Percentiles rank a stretch among this genome's conserved stretches.
Evolutionary conservation across 768 basidiomycete species (phyloP).

Genomic region (Auriscalpium orientale): DNA sequence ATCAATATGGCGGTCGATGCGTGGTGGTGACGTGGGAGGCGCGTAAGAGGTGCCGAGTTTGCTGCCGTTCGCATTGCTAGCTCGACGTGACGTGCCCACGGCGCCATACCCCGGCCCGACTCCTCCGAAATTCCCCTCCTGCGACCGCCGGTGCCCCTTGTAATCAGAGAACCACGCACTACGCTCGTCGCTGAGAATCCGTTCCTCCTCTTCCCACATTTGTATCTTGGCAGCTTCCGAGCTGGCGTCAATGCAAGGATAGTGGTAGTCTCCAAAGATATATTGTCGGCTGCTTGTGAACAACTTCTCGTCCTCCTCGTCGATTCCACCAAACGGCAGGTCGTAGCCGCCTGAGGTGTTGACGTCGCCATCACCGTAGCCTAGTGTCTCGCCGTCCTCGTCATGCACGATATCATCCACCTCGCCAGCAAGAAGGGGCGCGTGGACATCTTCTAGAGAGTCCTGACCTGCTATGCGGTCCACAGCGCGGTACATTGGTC

Average conservation of each 20-base stretch:
- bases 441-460: slow-evolving; percentile 53
- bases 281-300: slow-evolving; percentile 72
- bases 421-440: slow-evolving; percentile 65
- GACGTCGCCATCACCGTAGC: slow-evolving; percentile 25
- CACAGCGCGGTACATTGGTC: slow-evolving; percentile 33
- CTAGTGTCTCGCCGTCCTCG: slow-evolving; percentile 30
- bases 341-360: slow-evolving; percentile 52
- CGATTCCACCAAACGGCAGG: slow-evolving; percentile 61
- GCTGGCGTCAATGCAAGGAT: slow-evolving; percentile 85
- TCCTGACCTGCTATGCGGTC: slow-evolving; percentile 36
- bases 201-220: slow-evolving; percentile 84
- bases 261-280: slow-evolving; percentile 86
- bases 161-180: slow-evolving; percentile 64
- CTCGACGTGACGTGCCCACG: slow-evolving; percentile 21
- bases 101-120: slow-evolving; percentile 47
- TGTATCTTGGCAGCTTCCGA: slow-evolving; percentile 55
- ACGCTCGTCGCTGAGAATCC: slow-evolving; percentile 68
- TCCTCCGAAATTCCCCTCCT: slow-evolving; percentile 18
- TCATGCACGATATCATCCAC: slow-evolving; percentile 58
- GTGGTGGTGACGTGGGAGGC: slow-evolving; percentile 9
- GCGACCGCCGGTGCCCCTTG: slow-evolving; percentile 36
- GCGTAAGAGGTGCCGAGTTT: not conserved
- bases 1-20: slow-evolving; percentile 31
- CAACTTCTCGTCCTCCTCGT: slow-evolving; percentile 66
- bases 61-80: not conserved